Evolutionary conservation across 2,329 filamentous ascomycete genomes (phyloP).

Genomic region (Juglanconis oblonga): DNA sequence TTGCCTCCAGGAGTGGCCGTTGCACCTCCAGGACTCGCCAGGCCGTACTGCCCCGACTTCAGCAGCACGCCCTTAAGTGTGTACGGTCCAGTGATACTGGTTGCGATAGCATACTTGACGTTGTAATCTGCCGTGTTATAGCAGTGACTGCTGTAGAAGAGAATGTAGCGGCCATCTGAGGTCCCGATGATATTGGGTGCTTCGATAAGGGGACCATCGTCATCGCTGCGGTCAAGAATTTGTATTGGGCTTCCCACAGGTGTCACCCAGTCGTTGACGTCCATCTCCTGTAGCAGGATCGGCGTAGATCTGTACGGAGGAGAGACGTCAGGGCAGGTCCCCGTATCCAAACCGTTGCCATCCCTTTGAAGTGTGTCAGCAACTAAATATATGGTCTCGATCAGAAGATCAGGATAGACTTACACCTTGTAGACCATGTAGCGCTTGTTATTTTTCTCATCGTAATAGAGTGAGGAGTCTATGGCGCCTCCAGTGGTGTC

Average conservation of each 20-base stretch:
- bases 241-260: constrained; percentile 44
- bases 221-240: constrained; percentile 42
- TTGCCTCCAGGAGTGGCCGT: constrained; percentile 11
- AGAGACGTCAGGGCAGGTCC: constrained; percentile 41
- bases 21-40: constrained; percentile 15
- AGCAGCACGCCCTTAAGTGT: constrained; percentile 10
- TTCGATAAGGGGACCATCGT: constrained; percentile 57
- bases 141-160: constrained; percentile 63
- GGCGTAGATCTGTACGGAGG: constrained; percentile 47
- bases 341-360: constrained; percentile 51
- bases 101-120: constrained; percentile 52
- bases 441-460: constrained; percentile 46
- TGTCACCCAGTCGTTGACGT: constrained; percentile 50
- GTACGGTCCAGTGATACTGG: constrained; percentile 15
- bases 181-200: constrained; percentile 52
- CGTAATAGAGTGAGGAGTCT: constrained; percentile 58
- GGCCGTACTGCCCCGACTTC: constrained; percentile 7
- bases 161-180: constrained; percentile 48
- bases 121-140: constrained; percentile 54
- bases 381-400: neutral
- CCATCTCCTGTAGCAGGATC: constrained; percentile 54
- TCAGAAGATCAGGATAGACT: neutral
- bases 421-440: constrained; percentile 60
- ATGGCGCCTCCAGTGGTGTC: constrained; percentile 56
- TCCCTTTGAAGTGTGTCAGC: constrained; percentile 39